A percentile compares a stretch with the other conserved stretches of the same genome.
Conservation (phyloP, 148 eudicot genomes). For the Heliamphora exappendiculata region DNA sequence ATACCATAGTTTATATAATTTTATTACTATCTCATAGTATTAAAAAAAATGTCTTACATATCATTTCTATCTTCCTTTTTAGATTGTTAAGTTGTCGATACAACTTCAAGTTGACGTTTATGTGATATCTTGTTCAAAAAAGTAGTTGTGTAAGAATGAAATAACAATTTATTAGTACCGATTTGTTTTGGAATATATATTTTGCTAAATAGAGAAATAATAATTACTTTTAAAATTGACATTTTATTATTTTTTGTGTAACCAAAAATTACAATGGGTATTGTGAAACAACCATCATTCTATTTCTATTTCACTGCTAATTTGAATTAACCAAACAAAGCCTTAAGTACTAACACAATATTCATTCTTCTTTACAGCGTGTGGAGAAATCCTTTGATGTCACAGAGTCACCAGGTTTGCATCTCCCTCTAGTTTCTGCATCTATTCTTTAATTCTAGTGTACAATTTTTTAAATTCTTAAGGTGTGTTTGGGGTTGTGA, state of each 20-base stretch:
- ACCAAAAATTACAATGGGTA: too few species aligned
- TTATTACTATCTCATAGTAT: background rate
- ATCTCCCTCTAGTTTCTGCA: background rate
- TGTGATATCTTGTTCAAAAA: too few species aligned
- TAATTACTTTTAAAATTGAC: too few species aligned
- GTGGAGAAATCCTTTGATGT: conserved; percentile 48
- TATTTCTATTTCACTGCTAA: too few species aligned
- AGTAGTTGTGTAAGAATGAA: too few species aligned
- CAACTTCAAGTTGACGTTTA: too few species aligned
- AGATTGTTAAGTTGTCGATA: too few species aligned
- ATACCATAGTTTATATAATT: background rate
- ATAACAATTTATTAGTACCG: background rate
- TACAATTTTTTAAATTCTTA: background rate
- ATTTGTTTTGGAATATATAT: background rate
- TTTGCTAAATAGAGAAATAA: background rate
- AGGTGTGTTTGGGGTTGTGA: too few species aligned
- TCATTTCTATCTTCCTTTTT: too few species aligned
- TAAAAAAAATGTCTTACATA: too few species aligned
- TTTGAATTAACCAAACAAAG: background rate
- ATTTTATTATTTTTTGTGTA: too few species aligned
- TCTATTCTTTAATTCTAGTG: too few species aligned
- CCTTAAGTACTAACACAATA: background rate
- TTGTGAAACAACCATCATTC: background rate
- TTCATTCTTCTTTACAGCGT: conserved; percentile 26
- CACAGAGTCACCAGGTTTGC: conserved; percentile 50